Conservation (phyloP, 2,329 filamentous ascomycete genomes). For the Macrophomina tecta region DNA sequence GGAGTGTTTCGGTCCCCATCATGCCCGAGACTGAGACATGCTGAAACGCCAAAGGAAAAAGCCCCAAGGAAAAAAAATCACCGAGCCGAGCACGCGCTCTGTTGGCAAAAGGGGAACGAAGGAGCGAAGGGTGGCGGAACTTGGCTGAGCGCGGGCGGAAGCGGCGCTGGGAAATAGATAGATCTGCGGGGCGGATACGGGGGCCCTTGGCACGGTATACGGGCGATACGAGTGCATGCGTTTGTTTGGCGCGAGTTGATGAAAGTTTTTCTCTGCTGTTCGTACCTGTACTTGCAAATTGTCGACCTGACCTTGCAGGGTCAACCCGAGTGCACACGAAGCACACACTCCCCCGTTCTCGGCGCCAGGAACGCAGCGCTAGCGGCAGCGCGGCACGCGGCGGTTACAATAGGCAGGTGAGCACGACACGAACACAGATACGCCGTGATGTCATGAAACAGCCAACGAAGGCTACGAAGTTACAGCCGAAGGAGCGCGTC, state of each 20-base stretch:
- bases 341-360: too few species aligned
- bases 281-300: neutral
- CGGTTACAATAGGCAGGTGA: too few species aligned
- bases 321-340: too few species aligned
- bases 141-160: neutral
- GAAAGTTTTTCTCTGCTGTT: neutral
- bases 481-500: neutral
- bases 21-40: constrained; percentile 9
- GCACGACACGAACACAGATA: too few species aligned
- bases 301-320: too few species aligned
- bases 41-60: neutral
- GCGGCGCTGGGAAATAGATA: constrained; percentile 2
- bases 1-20: too few species aligned
- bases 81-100: neutral
- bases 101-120: neutral
- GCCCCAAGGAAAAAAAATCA: neutral
- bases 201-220: neutral
- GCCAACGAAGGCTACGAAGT: too few species aligned
- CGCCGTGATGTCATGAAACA: too few species aligned
- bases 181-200: constrained; percentile 16
- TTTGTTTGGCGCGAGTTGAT: neutral
- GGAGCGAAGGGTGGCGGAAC: neutral
- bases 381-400: too few species aligned
- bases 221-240: neutral
- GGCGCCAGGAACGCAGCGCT: too few species aligned